phyloP scores from a whole-genome alignment of 306 rosid species.

The Lithocarpus polystachyus region DNA sequence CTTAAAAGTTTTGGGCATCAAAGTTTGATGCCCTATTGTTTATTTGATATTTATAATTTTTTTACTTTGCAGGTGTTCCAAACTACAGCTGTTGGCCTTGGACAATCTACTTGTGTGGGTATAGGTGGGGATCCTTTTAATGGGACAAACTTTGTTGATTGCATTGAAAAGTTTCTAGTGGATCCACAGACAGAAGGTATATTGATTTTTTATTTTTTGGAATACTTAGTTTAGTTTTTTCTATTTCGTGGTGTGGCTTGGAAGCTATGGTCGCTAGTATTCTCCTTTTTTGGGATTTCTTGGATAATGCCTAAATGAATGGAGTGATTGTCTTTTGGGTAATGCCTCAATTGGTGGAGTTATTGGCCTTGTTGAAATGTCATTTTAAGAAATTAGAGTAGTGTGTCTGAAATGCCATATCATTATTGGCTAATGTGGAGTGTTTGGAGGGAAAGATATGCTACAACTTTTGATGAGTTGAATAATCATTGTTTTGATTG shows the following conservation, averaged over 20 bases:
- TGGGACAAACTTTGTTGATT: conserved; percentile 97
- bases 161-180: conserved; percentile 68
- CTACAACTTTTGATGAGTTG: neutral
- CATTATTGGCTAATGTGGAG: neutral
- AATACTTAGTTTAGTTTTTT: neutral
- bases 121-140: conserved; percentile 99
- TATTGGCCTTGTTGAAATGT: neutral
- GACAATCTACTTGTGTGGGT: conserved; percentile 99
- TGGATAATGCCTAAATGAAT: neutral
- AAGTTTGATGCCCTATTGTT: conserved; percentile 8
- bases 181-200: conserved; percentile 99
- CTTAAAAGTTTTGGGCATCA: neutral
- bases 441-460: neutral
- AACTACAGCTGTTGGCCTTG: conserved; percentile 98
- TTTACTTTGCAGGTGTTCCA: conserved; percentile 73
- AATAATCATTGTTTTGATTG: neutral
- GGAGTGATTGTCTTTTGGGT: neutral
- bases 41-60: conserved; percentile 4
- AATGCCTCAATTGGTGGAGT: neutral
- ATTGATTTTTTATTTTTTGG: conserved; percentile 9
- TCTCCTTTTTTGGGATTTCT: neutral
- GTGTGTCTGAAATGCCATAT: neutral
- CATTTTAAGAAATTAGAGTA: neutral
- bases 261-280: neutral
- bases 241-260: neutral